A percentile compares a stretch with the other conserved stretches of the same genome.
These are phyloP conservation scores for Cyberlindnera misumaiensis DNA, from an alignment of 805 yeast species.

Conservation along the genomic window DNA sequence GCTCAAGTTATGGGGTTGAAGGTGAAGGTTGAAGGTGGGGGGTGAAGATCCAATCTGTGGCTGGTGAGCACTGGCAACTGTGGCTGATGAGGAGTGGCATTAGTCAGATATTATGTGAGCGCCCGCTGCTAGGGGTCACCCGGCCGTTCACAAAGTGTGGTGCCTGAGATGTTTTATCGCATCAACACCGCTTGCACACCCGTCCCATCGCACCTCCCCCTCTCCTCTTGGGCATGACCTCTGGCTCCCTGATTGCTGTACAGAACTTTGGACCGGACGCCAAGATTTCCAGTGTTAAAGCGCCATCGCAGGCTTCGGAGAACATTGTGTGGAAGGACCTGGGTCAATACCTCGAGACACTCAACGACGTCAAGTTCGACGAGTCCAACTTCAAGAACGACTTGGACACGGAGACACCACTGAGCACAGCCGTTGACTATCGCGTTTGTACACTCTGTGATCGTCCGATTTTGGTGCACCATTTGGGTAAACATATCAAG, in stretches of 20 bases:
- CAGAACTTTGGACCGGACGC: slow-evolving; percentile 22
- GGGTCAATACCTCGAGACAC: slow-evolving; percentile 24
- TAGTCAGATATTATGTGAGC: too few species aligned
- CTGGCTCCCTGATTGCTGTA: slow-evolving; percentile 15
- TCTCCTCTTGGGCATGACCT: slow-evolving; percentile 14
- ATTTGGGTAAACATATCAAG: slow-evolving; percentile 33
- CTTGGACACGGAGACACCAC: slow-evolving; percentile 25
- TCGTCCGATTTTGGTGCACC: slow-evolving; percentile 35
- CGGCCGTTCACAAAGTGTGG: too few species aligned
- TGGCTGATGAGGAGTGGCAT: too few species aligned
- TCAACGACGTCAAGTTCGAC: slow-evolving; percentile 11
- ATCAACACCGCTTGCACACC: too few species aligned
- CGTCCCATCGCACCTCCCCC: too few species aligned
- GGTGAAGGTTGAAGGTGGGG: too few species aligned
- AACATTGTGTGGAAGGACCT: slow-evolving; percentile 26
- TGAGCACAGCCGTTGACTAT: slow-evolving; percentile 33
- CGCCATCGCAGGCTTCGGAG: slow-evolving; percentile 4
- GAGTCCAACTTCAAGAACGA: slow-evolving; percentile 17
- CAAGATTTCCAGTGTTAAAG: slow-evolving; percentile 20
- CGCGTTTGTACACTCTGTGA: slow-evolving; percentile 42
- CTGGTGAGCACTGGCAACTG: too few species aligned
- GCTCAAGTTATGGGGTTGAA: too few species aligned
- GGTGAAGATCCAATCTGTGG: too few species aligned
- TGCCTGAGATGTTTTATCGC: too few species aligned
- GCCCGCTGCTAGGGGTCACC: too few species aligned